Conservation (phyloP, 1,284 basidiomycete species). For the Ganoderma sinense region DNA sequence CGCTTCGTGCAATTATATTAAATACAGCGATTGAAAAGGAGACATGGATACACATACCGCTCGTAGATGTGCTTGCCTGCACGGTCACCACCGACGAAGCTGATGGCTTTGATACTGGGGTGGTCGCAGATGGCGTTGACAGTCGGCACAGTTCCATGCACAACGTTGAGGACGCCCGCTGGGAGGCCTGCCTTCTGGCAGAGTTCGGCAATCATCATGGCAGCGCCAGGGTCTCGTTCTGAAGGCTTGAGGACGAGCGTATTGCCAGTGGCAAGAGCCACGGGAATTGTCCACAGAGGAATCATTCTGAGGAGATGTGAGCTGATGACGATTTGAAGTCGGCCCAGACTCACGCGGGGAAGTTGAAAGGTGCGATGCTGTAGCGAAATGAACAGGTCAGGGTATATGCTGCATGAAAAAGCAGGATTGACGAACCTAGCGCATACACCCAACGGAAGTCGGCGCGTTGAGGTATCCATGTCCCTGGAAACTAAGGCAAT, state of each 20-base stretch:
- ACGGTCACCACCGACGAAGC: conserved; percentile 96
- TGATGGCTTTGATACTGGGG: conserved; percentile 91
- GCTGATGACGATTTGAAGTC: neutral
- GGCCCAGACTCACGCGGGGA: conserved; percentile 74
- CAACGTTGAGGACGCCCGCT: conserved; percentile 85
- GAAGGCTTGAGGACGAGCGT: conserved; percentile 96
- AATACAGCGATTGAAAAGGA: conserved; percentile 2
- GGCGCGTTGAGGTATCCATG: conserved; percentile 94
- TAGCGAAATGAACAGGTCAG: conserved; percentile 12
- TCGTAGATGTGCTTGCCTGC: conserved; percentile 96
- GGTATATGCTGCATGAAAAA: neutral
- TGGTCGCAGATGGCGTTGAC: conserved; percentile 97
- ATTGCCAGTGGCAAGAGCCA: conserved; percentile 92
- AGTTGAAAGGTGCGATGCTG: conserved; percentile 94
- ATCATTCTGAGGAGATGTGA: conserved; percentile 77
- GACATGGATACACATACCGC: conserved; percentile 50
- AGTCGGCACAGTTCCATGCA: conserved; percentile 89
- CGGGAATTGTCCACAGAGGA: conserved; percentile 94
- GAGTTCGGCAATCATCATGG: conserved; percentile 97
- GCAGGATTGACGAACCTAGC: conserved; percentile 57
- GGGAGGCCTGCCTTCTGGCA: conserved; percentile 87
- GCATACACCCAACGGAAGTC: conserved; percentile 82
- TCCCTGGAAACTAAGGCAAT: conserved; percentile 82
- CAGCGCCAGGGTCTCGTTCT: conserved; percentile 95
- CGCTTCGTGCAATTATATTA: conserved; percentile 51